These are phyloP conservation scores for Diaporthe citri DNA, from an alignment of 2,329 filamentous ascomycete genomes.

Conservation along the genomic window DNA sequence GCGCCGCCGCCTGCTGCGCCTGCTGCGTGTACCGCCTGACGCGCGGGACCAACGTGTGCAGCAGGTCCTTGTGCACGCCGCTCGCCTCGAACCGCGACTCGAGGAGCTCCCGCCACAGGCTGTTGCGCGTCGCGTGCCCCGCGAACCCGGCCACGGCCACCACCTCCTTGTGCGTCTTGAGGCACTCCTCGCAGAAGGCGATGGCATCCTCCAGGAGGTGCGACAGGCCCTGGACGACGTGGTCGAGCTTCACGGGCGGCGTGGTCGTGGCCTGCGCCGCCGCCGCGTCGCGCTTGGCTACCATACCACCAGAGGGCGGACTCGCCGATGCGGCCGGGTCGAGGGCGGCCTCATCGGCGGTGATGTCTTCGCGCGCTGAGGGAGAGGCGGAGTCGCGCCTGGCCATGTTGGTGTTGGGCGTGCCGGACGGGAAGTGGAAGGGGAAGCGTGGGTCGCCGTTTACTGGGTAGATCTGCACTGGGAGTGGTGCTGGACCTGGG, in stretches of 20 bases:
- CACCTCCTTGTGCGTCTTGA: constrained; percentile 52
- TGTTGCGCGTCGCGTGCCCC: constrained; percentile 32
- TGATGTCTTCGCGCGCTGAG: not conserved
- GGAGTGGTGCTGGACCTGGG: constrained; percentile 12
- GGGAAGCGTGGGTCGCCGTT: constrained; percentile 30
- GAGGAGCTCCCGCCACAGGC: constrained; percentile 36
- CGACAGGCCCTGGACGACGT: constrained; percentile 23
- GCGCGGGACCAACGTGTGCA: constrained; percentile 6
- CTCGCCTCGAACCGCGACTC: constrained; percentile 12
- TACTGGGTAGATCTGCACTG: constrained; percentile 21
- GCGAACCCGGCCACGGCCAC: constrained; percentile 51
- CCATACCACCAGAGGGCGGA: not conserved
- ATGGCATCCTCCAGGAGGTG: constrained; percentile 32
- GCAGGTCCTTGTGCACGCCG: constrained; percentile 32
- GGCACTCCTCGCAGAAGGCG: constrained; percentile 20
- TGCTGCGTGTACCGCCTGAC: constrained; percentile 17
- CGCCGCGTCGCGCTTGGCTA: constrained; percentile 7
- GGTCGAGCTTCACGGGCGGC: constrained; percentile 16
- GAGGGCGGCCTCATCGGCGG: constrained; percentile 2
- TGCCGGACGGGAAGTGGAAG: not conserved
- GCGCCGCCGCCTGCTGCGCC: not conserved
- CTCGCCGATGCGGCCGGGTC: not conserved
- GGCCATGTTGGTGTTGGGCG: not conserved
- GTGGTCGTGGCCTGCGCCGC: not conserved
- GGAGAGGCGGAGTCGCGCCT: not conserved